These are phyloP conservation scores for Schizonepeta tenuifolia DNA, from an alignment of 257 asterid genomes.

Conservation along the genomic window DNA sequence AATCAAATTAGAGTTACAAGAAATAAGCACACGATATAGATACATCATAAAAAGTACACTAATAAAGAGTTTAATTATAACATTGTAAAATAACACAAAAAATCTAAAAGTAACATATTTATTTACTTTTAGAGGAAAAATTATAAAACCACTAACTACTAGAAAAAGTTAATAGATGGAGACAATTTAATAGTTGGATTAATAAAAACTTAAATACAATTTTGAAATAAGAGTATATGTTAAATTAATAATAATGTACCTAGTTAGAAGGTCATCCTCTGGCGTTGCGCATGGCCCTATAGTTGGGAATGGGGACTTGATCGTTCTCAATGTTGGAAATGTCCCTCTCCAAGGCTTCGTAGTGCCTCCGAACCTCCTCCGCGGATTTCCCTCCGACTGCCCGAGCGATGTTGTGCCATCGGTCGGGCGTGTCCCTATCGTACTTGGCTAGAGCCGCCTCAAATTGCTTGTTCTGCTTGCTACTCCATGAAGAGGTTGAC, in stretches of 20 bases:
- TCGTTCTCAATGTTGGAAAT: conserved; percentile 42
- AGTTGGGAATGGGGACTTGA: conserved; percentile 45
- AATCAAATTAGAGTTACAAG: too few relatives aligned
- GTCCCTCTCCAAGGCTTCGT: conserved; percentile 43
- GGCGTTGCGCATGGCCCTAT: conserved; percentile 20
- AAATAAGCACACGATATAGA: too few relatives aligned
- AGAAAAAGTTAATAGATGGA: too few relatives aligned
- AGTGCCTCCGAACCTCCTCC: conserved; percentile 47
- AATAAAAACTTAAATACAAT: too few relatives aligned
- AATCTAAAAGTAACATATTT: too few relatives aligned
- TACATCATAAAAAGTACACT: too few relatives aligned
- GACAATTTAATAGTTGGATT: too few relatives aligned
- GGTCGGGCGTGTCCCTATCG: conserved; percentile 41
- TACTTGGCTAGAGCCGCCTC: conserved; percentile 45
- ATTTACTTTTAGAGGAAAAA: too few relatives aligned
- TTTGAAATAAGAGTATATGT: neutral
- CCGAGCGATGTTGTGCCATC: conserved; percentile 46
- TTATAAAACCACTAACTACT: too few relatives aligned
- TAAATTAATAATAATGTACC: conserved; percentile 22
- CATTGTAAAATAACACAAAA: too few relatives aligned
- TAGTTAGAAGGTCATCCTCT: neutral
- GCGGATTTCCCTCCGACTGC: conserved; percentile 41
- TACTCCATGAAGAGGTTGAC: conserved; percentile 41
- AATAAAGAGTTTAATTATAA: too few relatives aligned
- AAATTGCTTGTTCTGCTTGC: conserved; percentile 47